phyloP scores from a whole-genome alignment of 345 rosid species.

The Salix exigua region DNA sequence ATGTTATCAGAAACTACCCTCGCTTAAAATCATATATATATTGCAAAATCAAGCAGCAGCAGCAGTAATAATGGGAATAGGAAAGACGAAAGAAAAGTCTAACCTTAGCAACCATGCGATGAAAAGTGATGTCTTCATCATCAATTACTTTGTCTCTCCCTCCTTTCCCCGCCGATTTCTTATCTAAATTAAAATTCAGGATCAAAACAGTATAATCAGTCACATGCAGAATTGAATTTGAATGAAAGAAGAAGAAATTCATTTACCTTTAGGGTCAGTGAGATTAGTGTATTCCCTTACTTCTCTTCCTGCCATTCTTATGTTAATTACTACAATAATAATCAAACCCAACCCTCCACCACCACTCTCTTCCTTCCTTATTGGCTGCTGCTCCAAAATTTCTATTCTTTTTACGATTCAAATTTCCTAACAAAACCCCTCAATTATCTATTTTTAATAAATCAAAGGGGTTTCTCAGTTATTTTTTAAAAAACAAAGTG shows the following conservation, averaged over 20 bases:
- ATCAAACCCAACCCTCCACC: no score
- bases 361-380: no score
- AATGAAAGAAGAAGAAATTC: neutral
- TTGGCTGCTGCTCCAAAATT: no score
- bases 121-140: conserved; percentile 93
- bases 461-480: no score
- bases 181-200: conserved; percentile 42
- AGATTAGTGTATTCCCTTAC: conserved; percentile 96
- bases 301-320: conserved; percentile 87
- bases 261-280: conserved; percentile 76
- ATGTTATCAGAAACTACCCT: conserved; percentile 69
- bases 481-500: no score
- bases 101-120: conserved; percentile 99
- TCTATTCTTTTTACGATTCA: no score
- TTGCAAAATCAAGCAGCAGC: no score
- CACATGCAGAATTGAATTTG: neutral
- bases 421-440: no score
- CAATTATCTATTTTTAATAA: no score
- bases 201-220: neutral
- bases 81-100: conserved; percentile 51
- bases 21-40: no score
- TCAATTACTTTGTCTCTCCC: conserved; percentile 64
- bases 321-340: no score
- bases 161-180: conserved; percentile 78
- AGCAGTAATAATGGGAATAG: conserved; percentile 1